Base-by-base conservation (phyloP, 768 basidiomycete species). In the Xerocomellus chrysenteron region DNA sequence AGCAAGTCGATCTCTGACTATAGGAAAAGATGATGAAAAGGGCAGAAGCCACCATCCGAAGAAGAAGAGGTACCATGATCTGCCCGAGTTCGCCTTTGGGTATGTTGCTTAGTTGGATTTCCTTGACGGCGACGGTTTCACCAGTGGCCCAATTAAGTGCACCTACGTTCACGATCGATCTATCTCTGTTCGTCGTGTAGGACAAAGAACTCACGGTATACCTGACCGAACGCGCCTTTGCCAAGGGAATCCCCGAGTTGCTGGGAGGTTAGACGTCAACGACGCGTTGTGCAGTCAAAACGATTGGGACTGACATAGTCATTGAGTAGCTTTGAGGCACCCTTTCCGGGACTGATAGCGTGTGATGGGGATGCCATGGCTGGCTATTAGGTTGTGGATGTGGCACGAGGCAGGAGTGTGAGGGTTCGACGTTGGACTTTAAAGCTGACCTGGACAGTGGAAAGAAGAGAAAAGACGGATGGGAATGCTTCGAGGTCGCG, bases 51-150 rank as follows among this genome's bases (percentile, higher is more conserved):
- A 45, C 11, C 0, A 21, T 33, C 35, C 16, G 52, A 49, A 55
- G 28, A 39, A 9, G 47, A 57, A 41, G 30, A 58, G 32, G 32
- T 66, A 94, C 94, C 96, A 98, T 98, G 68, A 99, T 98, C 75
- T 98, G 95, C 19, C 90, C 88, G 39, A 99, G 82, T 70, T 98
- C 94, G 53, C 86, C 83, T 71, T 93, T 92, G 4, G 95, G 91
- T 56, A 99, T 95, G 71, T 92, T 94, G 72, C 86, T 88, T 58
- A 99, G 75, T 70, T 92, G 90, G 63, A 99, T 96, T 73, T 98
- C 95, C 80, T 99, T 99, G 67, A 99, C 90, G 3, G 97, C 97
- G 41, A 98, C 96, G 3, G 96, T 97, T 77, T 98, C 97, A 26
- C 97, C 97, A 26, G 94, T 98, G 16, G 91, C 89, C 88, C 93